phyloP scores from a whole-genome alignment of 2,329 filamentous ascomycete species.

The Intubia oerlemansii region DNA sequence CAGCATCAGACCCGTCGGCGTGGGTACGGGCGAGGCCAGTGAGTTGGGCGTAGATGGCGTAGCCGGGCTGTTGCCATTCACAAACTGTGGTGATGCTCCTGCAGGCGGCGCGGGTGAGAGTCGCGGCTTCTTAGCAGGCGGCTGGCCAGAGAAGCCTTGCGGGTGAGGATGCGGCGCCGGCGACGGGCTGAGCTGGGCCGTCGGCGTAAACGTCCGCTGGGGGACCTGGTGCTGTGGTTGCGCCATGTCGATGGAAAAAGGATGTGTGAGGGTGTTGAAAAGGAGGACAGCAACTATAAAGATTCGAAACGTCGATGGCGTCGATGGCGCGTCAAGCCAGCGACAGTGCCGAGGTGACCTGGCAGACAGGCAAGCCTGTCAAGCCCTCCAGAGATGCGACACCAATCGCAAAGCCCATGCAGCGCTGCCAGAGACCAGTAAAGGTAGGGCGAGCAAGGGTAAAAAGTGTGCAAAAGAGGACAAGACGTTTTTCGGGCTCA shows the following conservation, averaged over 20 bases:
- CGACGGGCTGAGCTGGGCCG: slow-evolving; percentile 9
- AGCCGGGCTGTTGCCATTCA: slow-evolving; percentile 4
- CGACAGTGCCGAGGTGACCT: too few relatives aligned
- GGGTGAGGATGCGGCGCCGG: slow-evolving; percentile 5
- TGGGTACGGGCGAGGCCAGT: slow-evolving; percentile 6
- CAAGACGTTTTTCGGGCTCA: too few relatives aligned
- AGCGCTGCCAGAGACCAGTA: slow-evolving; percentile 1
- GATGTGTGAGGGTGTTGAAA: too few relatives aligned
- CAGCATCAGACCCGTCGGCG: background rate
- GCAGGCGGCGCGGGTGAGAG: slow-evolving; percentile 6
- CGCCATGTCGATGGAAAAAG: slow-evolving; percentile 33
- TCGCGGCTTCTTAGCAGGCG: slow-evolving; percentile 8
- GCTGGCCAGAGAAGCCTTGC: slow-evolving; percentile 9
- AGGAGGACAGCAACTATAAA: too few relatives aligned
- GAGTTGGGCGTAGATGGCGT: slow-evolving; percentile 8
- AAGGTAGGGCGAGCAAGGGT: too few relatives aligned
- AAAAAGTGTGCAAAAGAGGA: too few relatives aligned
- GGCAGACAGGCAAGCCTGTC: slow-evolving; percentile 28
- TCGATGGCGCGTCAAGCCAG: too few relatives aligned
- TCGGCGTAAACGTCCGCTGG: slow-evolving; percentile 7
- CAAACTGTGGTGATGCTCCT: slow-evolving; percentile 5
- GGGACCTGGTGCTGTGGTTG: slow-evolving; percentile 32
- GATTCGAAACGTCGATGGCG: too few relatives aligned
- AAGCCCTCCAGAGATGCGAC: slow-evolving; percentile 15
- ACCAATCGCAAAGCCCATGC: slow-evolving; percentile 5